phyloP scores from a whole-genome alignment of 1,284 basidiomycete species.

The Hypsizygus ulmarius region DNA sequence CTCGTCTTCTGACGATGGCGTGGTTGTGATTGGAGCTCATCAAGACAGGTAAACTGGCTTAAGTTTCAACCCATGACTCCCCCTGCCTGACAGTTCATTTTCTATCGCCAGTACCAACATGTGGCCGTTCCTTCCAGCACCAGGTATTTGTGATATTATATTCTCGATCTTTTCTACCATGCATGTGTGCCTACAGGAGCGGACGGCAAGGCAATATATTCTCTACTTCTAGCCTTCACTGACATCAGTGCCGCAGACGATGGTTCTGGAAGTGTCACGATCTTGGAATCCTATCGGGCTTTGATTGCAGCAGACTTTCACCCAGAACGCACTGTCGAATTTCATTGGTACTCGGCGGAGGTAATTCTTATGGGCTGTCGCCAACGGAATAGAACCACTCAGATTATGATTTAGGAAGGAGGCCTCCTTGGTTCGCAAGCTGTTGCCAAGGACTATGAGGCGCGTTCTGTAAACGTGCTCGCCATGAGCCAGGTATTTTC shows the following conservation, averaged over 20 bases:
- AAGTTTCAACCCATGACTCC: slow-evolving; percentile 11
- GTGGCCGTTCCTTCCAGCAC: slow-evolving; percentile 87
- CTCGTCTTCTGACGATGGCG: slow-evolving; percentile 57
- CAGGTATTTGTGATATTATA: slow-evolving; percentile 49
- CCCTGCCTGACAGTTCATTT: slow-evolving; percentile 16
- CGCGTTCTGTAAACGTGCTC: slow-evolving; percentile 62
- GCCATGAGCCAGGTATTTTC: slow-evolving; percentile 82
- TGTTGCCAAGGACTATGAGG: slow-evolving; percentile 78
- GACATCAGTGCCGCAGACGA: slow-evolving; percentile 57
- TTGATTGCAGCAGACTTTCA: slow-evolving; percentile 78
- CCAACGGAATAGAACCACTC: slow-evolving; percentile 8
- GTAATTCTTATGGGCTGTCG: slow-evolving; percentile 32
- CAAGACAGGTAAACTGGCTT: slow-evolving; percentile 71
- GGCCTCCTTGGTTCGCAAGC: slow-evolving; percentile 96
- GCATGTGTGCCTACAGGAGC: slow-evolving; percentile 59
- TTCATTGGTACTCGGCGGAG: slow-evolving; percentile 96
- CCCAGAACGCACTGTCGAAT: slow-evolving; percentile 81
- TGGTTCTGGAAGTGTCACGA: slow-evolving; percentile 89
- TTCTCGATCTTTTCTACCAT: slow-evolving; percentile 5
- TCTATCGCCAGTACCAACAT: slow-evolving; percentile 63
- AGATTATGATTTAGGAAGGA: slow-evolving; percentile 59
- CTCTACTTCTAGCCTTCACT: slow-evolving; percentile 12
- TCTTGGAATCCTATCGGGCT: slow-evolving; percentile 86
- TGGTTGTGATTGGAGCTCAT: slow-evolving; percentile 80
- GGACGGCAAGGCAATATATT: slow-evolving; percentile 45